Evolutionary conservation across 2,329 filamentous ascomycete species (phyloP), one percentile per base, ranked within the genome.

Genomic region (Penicillium sp.): DNA sequence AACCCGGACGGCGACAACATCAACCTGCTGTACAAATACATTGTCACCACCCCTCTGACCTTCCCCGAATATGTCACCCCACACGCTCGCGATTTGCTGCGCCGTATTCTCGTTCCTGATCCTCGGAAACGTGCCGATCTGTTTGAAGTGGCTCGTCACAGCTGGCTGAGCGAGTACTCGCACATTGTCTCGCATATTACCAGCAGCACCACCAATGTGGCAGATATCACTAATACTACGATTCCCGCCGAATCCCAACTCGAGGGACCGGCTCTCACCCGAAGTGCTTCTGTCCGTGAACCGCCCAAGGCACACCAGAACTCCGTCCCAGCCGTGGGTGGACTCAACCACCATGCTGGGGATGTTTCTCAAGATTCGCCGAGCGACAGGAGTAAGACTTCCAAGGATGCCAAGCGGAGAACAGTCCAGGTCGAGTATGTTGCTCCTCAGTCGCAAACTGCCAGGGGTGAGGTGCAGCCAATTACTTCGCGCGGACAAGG

Each of bases 1-100:
- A 98, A 98, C 60, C 92, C 92, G 2, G 92, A 98, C 66, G 92
- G 92, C 51, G 92, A 98, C 64, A 98, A 98, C 62, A 98, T 98
- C 70, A 98, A 98, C 62, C 76, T 98, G 8, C 74, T 98, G 17
- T 98, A 98, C 76, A 96, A 96, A 70, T 98, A 98, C 68, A 98
- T 98, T 54, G 90, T 95, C 42, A 93, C 87, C 38, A 98, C 92
- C 1, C 89, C 90, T 23, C 77, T 98, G 28, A 96, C 90, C 3
- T 98, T 98, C 63, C 92, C 92, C 45, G 92, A 98, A 80, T 96
- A 96, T 61, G 92, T 98, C 52, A 95, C 92, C 6, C 92, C 92
- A 6, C 92, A 98, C 64, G 90, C 92, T 14, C 79, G 92, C 55
- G 92, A 98, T 64, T 76, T 98, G 0, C 72, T 98, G 31, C 82